Evolutionary conservation across 768 basidiomycete species (phyloP).

Genomic region (Psilocybe tampanensis): DNA sequence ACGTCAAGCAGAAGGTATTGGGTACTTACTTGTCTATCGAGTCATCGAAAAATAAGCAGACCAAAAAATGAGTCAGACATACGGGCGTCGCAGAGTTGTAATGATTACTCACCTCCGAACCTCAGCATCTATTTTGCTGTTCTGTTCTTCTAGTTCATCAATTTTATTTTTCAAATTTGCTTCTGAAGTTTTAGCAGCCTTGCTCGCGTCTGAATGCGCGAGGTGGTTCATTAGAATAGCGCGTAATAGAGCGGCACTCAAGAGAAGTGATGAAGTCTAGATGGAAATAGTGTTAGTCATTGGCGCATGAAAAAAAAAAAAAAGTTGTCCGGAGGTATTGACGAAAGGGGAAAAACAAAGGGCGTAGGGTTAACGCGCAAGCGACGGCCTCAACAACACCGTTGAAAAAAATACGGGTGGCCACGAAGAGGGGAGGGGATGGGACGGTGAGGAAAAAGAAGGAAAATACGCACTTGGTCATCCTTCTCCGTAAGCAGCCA

Average conservation of each 20-base stretch:
- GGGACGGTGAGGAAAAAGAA: constrained; percentile 3
- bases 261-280: constrained; percentile 67
- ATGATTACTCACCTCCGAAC: constrained; percentile 63
- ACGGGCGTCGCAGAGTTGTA: neutral
- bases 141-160: constrained; percentile 61
- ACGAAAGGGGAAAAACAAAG: constrained; percentile 16
- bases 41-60: constrained; percentile 2
- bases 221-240: constrained; percentile 84
- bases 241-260: constrained; percentile 78
- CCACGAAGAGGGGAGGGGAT: constrained; percentile 2
- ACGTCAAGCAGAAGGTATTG: constrained; percentile 1
- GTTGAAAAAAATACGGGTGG: neutral
- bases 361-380: constrained; percentile 14
- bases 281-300: constrained; percentile 5
- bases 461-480: constrained; percentile 58
- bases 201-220: constrained; percentile 78
- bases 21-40: constrained; percentile 61
- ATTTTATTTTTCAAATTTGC: constrained; percentile 62
- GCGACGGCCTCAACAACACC: constrained; percentile 1
- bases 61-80: constrained; percentile 8
- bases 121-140: constrained; percentile 67
- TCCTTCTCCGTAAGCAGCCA: constrained; percentile 72
- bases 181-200: constrained; percentile 65
- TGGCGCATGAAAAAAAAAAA: constrained; percentile 1
- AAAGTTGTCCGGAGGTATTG: constrained; percentile 11